Conservation (phyloP, 352 stramenopile genomes). For the Plasmopara viticola region DNA sequence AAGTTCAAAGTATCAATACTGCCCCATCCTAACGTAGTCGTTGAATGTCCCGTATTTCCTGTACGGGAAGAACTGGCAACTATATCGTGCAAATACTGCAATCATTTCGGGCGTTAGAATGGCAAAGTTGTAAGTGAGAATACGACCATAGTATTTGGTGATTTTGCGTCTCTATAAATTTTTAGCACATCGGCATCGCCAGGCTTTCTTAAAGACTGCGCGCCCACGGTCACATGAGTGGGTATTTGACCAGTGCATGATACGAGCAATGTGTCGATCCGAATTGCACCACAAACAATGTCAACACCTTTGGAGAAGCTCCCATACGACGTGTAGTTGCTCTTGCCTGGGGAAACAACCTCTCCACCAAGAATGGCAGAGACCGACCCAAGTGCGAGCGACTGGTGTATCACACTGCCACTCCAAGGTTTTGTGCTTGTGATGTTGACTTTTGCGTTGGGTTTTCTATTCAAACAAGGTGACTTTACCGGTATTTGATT, state of each 20-base stretch:
- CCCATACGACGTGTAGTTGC: not conserved
- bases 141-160: not conserved
- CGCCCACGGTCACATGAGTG: not conserved
- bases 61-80: not conserved
- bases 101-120: not conserved
- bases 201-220: not conserved
- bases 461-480: too few relatives aligned
- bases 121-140: not conserved
- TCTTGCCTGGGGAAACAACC: slow-evolving; percentile 8
- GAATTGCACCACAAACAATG: not conserved
- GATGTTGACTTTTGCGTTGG: too few relatives aligned
- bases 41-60: not conserved
- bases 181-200: not conserved
- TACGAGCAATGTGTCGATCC: not conserved
- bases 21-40: not conserved
- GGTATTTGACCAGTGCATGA: not conserved
- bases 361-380: slow-evolving; percentile 26
- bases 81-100: not conserved
- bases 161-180: not conserved
- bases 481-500: too few relatives aligned
- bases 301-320: not conserved
- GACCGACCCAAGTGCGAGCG: slow-evolving; percentile 1
- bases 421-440: too few relatives aligned
- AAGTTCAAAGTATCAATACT: not conserved
- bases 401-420: too few relatives aligned